These are phyloP conservation scores for Apium graveolens DNA, from an alignment of 129 eudicot genomes.

Conservation along the genomic window DNA sequence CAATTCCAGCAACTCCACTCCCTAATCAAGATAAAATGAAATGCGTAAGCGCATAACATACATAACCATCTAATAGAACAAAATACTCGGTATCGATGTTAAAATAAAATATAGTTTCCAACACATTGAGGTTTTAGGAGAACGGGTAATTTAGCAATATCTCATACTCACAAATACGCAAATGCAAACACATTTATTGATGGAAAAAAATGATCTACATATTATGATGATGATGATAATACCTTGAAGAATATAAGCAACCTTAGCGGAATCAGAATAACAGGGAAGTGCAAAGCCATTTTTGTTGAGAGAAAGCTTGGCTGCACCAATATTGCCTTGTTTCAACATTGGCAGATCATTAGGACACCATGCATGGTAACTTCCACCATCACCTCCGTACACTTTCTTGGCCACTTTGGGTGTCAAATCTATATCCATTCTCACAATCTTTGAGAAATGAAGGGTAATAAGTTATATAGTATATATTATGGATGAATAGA, in stretches of 20 bases:
- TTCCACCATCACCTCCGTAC: slow-evolving; percentile 2
- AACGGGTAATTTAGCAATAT: too few relatives aligned
- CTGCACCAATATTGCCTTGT: not conserved
- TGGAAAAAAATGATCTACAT: too few relatives aligned
- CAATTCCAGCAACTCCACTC: slow-evolving; percentile 29
- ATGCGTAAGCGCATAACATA: not conserved
- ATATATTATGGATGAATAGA: too few relatives aligned
- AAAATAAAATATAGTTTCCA: too few relatives aligned
- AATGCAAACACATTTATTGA: too few relatives aligned
- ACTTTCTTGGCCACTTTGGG: not conserved
- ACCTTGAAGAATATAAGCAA: slow-evolving; percentile 2
- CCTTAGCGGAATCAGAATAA: not conserved
- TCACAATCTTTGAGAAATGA: not conserved
- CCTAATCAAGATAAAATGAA: slow-evolving; percentile 13
- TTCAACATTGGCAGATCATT: not conserved
- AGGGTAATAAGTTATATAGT: too few relatives aligned
- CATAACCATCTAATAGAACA: too few relatives aligned
- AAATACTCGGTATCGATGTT: too few relatives aligned
- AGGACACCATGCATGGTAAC: not conserved
- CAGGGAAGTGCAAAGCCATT: not conserved
- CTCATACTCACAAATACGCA: too few relatives aligned
- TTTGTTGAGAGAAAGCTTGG: not conserved
- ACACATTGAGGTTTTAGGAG: too few relatives aligned
- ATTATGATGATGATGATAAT: not conserved
- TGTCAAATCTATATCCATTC: not conserved